phyloP scores from a whole-genome alignment of 2,329 filamentous ascomycete genomes.

The Grosmannia clavigera region DNA sequence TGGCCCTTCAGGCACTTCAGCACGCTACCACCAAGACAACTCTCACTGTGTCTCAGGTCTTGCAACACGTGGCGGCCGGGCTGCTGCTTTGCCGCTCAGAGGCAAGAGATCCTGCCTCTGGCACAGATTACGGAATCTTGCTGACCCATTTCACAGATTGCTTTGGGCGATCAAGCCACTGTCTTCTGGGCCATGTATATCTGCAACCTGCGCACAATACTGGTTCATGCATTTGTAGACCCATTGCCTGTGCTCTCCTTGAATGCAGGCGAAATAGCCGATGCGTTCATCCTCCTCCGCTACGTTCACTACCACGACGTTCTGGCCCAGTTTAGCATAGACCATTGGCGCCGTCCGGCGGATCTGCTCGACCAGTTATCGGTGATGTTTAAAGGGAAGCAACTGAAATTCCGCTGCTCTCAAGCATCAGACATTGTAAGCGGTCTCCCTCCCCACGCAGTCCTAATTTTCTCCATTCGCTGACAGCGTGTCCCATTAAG shows the following conservation, averaged over 20 bases:
- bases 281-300: constrained; percentile 15
- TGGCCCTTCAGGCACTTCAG: constrained; percentile 5
- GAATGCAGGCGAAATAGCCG: constrained; percentile 7
- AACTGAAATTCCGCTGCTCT: constrained; percentile 1
- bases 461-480: background rate
- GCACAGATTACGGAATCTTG: background rate
- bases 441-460: background rate
- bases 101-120: background rate
- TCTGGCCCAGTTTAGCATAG: constrained; percentile 16
- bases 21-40: background rate
- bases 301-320: constrained; percentile 19
- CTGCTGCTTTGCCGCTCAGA: constrained; percentile 6
- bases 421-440: background rate
- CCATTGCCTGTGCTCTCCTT: constrained; percentile 2
- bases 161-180: constrained; percentile 3
- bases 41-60: background rate
- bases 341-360: constrained; percentile 14
- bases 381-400: background rate
- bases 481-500: background rate
- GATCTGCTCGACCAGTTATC: constrained; percentile 1
- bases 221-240: constrained; percentile 13
- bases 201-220: constrained; percentile 5
- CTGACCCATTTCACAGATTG: background rate
- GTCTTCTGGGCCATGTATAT: constrained; percentile 8
- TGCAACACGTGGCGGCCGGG: constrained; percentile 8